A percentile compares a stretch with the other conserved stretches of the same genome.
Conservation (phyloP, 805 yeast genomes). For the Kodamaea lidongshanica region DNA sequence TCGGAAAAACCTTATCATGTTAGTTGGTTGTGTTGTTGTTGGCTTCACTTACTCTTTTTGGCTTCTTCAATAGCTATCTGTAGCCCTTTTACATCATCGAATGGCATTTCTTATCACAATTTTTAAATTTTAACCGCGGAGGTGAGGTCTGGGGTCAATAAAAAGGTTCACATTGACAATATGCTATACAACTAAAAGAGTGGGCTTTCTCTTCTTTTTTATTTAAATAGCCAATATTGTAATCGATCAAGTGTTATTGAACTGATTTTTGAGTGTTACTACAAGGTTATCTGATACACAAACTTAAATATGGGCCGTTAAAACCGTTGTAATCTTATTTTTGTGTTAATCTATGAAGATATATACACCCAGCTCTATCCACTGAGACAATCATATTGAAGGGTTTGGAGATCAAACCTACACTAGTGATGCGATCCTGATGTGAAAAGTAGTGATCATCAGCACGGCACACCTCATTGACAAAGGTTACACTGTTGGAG, state of each 20-base stretch:
- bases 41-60: constrained; percentile 38
- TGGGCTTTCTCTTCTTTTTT: too few species aligned
- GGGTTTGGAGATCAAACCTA: constrained; percentile 43
- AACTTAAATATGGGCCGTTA: too few species aligned
- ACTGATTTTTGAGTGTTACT: too few species aligned
- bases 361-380: constrained; percentile 62
- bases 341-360: constrained; percentile 43
- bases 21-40: constrained; percentile 6
- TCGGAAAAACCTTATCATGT: constrained; percentile 52
- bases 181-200: too few species aligned
- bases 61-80: constrained; percentile 72
- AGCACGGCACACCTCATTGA: constrained; percentile 30
- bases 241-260: too few species aligned
- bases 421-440: constrained; percentile 45
- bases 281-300: too few species aligned
- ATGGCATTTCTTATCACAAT: too few species aligned
- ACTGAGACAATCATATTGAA: constrained; percentile 57
- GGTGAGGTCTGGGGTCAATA: too few species aligned
- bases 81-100: constrained; percentile 63
- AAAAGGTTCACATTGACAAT: too few species aligned
- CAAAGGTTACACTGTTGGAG: constrained; percentile 29
- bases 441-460: constrained; percentile 23
- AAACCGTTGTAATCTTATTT: too few species aligned
- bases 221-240: too few species aligned
- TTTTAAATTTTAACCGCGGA: too few species aligned